A percentile compares a stretch with the other conserved stretches of the same genome.
These are phyloP conservation scores for Brachypodium distachyon DNA, from an alignment of 202 grass and related monocot genomes.

Conservation along the genomic window DNA sequence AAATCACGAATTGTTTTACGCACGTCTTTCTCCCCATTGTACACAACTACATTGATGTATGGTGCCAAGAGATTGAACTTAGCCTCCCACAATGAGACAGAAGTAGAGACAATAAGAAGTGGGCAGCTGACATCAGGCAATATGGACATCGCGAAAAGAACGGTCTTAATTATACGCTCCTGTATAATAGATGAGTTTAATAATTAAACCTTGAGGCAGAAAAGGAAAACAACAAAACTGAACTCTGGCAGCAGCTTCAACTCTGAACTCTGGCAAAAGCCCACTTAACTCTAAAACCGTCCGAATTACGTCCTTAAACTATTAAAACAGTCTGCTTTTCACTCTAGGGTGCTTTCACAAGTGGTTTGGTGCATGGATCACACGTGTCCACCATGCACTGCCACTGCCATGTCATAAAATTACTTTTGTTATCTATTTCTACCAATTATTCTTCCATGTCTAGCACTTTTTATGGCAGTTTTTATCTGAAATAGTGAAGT, in stretches of 20 bases:
- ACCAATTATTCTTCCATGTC: too few species aligned
- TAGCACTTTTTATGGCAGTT: too few species aligned
- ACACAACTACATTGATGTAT: conserved; percentile 71
- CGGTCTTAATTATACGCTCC: conserved; percentile 82
- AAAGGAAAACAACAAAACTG: too few species aligned
- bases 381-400: too few species aligned
- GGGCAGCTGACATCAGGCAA: conserved; percentile 47
- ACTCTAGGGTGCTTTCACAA: too few species aligned
- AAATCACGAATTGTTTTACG: conserved; percentile 64
- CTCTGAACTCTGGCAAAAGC: background rate
- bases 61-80: conserved; percentile 71
- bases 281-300: background rate
- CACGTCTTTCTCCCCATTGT: conserved; percentile 57
- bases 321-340: too few species aligned
- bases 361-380: too few species aligned
- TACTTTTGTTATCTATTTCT: too few species aligned
- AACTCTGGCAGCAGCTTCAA: too few species aligned
- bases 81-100: conserved; percentile 64
- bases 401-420: too few species aligned
- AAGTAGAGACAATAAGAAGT: conserved; percentile 65
- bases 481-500: too few species aligned
- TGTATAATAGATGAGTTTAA: conserved; percentile 24
- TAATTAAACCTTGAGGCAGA: background rate
- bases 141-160: conserved; percentile 63
- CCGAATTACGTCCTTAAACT: too few species aligned